phyloP scores from a whole-genome alignment of 305 asterid species.

The Coffea humblotiana region DNA sequence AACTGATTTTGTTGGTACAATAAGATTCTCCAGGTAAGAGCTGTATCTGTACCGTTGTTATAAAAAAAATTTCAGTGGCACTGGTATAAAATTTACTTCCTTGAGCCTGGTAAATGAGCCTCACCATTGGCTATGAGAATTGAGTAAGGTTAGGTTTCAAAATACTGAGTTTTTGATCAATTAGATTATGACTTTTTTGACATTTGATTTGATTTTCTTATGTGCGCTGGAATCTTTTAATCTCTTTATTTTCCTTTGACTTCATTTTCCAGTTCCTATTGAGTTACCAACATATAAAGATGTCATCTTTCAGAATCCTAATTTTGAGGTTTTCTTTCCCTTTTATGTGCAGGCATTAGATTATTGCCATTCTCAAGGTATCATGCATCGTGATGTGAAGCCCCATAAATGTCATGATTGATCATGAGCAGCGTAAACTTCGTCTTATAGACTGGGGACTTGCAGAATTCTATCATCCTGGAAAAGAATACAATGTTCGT shows the following conservation, averaged over 20 bases:
- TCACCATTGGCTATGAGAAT: background rate
- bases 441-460: slow-evolving; percentile 94
- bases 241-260: background rate
- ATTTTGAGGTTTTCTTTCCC: slow-evolving; percentile 8
- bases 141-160: background rate
- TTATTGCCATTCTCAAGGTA: slow-evolving; percentile 92
- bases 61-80: background rate
- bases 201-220: background rate
- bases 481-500: slow-evolving; percentile 84
- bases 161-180: background rate
- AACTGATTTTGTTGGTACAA: no score
- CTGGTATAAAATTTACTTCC: background rate
- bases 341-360: slow-evolving; percentile 62
- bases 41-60: background rate
- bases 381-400: slow-evolving; percentile 95
- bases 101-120: background rate
- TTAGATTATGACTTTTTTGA: background rate
- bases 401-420: slow-evolving; percentile 95
- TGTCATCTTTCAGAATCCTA: slow-evolving; percentile 11
- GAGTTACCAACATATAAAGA: slow-evolving; percentile 5
- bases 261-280: slow-evolving; percentile 6
- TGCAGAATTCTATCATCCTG: slow-evolving; percentile 92
- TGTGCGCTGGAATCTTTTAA: background rate
- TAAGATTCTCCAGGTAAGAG: background rate
- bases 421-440: slow-evolving; percentile 85